Percentiles rank a stretch among this genome's conserved stretches.
phyloP scores from a whole-genome alignment of 192 early-diverging fungal genomes.

The Mortierella claussenii region DNA sequence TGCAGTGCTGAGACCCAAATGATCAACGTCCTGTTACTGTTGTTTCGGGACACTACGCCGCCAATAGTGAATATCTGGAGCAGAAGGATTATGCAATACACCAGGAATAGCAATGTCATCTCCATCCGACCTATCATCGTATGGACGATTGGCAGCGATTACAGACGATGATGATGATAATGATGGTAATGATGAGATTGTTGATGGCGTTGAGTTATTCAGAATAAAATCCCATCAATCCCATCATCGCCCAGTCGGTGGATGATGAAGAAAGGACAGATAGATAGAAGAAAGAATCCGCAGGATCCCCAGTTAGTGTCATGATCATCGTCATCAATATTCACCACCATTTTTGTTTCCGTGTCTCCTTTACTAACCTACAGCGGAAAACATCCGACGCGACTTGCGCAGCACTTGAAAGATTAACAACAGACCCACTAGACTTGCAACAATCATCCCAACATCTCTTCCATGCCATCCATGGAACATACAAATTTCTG shows the following conservation, averaged over 20 bases:
- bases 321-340: neutral
- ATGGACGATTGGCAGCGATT: no score
- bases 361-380: neutral
- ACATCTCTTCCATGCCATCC: neutral
- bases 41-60: neutral
- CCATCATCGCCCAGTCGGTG: no score
- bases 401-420: neutral
- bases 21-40: slow-evolving; percentile 7
- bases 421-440: neutral
- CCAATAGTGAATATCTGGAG: slow-evolving; percentile 31
- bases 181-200: no score
- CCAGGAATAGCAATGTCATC: slow-evolving; percentile 14
- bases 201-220: no score
- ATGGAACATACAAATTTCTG: no score
- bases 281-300: neutral
- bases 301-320: no score
- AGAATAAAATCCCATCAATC: no score
- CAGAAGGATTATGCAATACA: slow-evolving; percentile 4
- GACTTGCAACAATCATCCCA: neutral
- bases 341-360: neutral
- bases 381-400: neutral
- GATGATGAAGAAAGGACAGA: neutral
- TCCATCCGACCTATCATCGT: slow-evolving; percentile 23
- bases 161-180: no score
- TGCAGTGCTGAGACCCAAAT: slow-evolving; percentile 26